Base-by-base conservation (phyloP, 2,329 filamentous ascomycete species). In the Escovopsis sp. region DNA sequence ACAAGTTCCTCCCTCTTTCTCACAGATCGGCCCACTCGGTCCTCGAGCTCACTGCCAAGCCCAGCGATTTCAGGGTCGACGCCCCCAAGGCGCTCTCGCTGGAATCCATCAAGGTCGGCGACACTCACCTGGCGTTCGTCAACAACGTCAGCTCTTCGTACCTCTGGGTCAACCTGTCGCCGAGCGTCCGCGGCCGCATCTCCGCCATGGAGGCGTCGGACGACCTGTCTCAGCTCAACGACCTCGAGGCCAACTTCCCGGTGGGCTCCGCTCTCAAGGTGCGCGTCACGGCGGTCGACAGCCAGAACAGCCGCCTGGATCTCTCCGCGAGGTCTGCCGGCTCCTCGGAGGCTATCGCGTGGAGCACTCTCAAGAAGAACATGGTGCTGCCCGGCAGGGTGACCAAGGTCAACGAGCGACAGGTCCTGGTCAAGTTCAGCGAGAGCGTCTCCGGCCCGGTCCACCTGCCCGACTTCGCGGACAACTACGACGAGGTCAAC, bases 111-210 rank as follows among this genome's bases (percentile, higher is more conserved):
- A 70, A 81, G 51, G 65, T 76, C 39, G 87, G 82, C 14, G 79
- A 81, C 14, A 74, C 72, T 2, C 78, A 84, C 60, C 61, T 93
- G 39, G 88, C 82, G 1, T 96, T 89, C 55, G 76, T 98, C 56
- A 98, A 96, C 68, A 96, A 95, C 55, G 70, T 89, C 46, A 74
- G 74, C 16, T 72, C 84, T 25, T 79, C 84, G 48, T 84, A 75
- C 54, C 70, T 94, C 16, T 96, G 91, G 89, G 81, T 93, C 37
- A 95, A 87, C 54, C 64, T 98, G 16, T 86, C 88, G 2, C 87
- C 91, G 7, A 85, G 81, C 40, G 79, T 98, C 13, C 80, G 88
- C 45, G 91, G 91, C 43, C 78, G 87, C 39, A 76, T 98, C 43
- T 77, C 78, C 41, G 73, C 82, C 47, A 77, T 91, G 58, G 88